Evolutionary conservation across 2,329 filamentous ascomycete species (phyloP).

Genomic region (Didymella lethalis): DNA sequence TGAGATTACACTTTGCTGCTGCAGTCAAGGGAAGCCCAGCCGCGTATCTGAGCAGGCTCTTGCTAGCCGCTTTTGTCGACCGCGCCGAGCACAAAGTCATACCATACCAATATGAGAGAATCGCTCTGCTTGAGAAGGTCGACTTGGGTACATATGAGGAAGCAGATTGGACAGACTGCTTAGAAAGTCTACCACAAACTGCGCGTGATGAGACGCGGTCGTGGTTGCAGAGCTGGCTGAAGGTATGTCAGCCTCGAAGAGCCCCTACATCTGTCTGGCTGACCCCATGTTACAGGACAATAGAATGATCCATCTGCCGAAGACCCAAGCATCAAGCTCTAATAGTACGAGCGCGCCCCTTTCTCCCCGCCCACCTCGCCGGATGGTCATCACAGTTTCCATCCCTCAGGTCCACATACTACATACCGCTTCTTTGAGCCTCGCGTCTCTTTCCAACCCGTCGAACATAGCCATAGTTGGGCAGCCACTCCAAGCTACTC

Average conservation of each 20-base stretch:
- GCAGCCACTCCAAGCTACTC: slow-evolving; percentile 68
- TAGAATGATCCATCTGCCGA: slow-evolving; percentile 33
- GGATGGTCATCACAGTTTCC: slow-evolving; percentile 88
- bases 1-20: slow-evolving; percentile 56
- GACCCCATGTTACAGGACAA: slow-evolving; percentile 34
- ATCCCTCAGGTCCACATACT: slow-evolving; percentile 84
- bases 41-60: slow-evolving; percentile 57
- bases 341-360: slow-evolving; percentile 30
- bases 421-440: slow-evolving; percentile 75
- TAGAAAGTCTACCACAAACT: slow-evolving; percentile 59
- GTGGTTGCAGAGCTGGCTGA: slow-evolving; percentile 67
- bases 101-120: slow-evolving; percentile 61
- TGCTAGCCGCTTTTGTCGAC: slow-evolving; percentile 60
- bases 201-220: slow-evolving; percentile 54
- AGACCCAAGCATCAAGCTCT: slow-evolving; percentile 10
- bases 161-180: slow-evolving; percentile 62
- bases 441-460: slow-evolving; percentile 51
- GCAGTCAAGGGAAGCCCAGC: slow-evolving; percentile 60
- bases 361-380: slow-evolving; percentile 58
- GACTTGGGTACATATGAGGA: slow-evolving; percentile 61
- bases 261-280: slow-evolving; percentile 18
- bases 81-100: slow-evolving; percentile 57
- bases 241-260: slow-evolving; percentile 48
- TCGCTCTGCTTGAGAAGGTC: slow-evolving; percentile 62
- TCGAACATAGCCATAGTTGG: slow-evolving; percentile 64